These are phyloP conservation scores for Lactifluus subvellereus DNA, from an alignment of 768 basidiomycete genomes.

Conservation along the genomic window DNA sequence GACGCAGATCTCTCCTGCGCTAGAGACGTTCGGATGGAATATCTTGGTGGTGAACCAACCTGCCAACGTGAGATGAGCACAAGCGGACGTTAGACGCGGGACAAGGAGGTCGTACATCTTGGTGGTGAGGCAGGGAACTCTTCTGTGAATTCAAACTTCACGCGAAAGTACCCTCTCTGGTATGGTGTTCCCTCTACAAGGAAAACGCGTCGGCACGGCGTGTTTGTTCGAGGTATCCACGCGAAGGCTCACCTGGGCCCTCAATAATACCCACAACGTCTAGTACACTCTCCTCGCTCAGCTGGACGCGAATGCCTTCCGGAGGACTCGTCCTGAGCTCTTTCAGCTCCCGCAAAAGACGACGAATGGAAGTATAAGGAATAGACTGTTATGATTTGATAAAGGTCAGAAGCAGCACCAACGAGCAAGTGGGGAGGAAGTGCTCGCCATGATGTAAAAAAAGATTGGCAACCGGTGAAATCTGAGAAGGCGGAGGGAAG, in stretches of 20 bases:
- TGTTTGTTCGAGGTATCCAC: background rate
- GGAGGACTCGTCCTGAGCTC: conserved; percentile 79
- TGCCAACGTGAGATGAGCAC: conserved; percentile 29
- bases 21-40: conserved; percentile 94
- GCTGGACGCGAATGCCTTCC: conserved; percentile 86
- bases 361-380: conserved; percentile 61
- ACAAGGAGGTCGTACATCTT: conserved; percentile 62
- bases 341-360: conserved; percentile 80
- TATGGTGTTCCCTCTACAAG: conserved; percentile 58
- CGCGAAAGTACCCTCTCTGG: conserved; percentile 62
- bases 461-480: background rate
- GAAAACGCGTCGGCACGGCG: conserved; percentile 20
- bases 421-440: background rate
- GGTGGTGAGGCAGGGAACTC: conserved; percentile 94
- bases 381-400: conserved; percentile 32
- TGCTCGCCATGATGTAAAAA: conserved; percentile 10
- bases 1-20: conserved; percentile 88
- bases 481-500: background rate
- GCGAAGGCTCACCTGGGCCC: conserved; percentile 69
- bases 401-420: background rate
- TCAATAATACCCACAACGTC: conserved; percentile 84
- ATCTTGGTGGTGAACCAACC: conserved; percentile 93
- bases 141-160: conserved; percentile 84
- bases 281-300: conserved; percentile 83
- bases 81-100: background rate